Evolutionary conservation across 441 rosid genomes (phyloP), one percentile per base, ranked within the genome.

Genomic region (Hypseocharis bilobata): DNA sequence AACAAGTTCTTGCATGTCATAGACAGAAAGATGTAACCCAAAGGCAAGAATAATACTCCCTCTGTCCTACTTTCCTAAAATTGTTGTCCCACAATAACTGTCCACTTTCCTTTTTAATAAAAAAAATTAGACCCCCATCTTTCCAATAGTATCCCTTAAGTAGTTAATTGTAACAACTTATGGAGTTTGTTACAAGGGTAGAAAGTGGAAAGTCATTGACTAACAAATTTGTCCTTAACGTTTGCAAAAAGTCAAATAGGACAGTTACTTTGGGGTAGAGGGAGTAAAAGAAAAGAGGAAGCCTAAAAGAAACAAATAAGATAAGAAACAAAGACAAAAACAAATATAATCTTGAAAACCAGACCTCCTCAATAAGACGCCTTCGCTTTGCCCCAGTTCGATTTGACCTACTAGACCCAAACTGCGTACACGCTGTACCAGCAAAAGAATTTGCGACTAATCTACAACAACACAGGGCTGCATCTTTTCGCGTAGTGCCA

Each of bases 391-490:
- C 89, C 57, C 96, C 96, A 30, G 88, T 79, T 74, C 90, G 86
- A 77, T 80, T 85, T 65, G 98, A 83, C 80, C 98, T 83, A 71
- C 81, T 78, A 60, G 95, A 72, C 72, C 93, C 84, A 76, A 87
- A 87, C 67, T 83, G 96, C 51, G 83, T 26, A n/a, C 80, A 70
- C 59, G 77, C 25, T 3, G 70, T 49, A 61, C 88, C 87, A 71
- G 90, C 83, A 76, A 95, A 84, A 28, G 97, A 89, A 83, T 86
- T 88, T 72, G 94, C 96, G 67, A 92, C 87, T 75, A 95, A 80
- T 70, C 82, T 85, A 82, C 99, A 95, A 77, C 99, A 95, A 75
- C 98, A 95, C 68, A 95, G 78, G 62, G 99, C 97, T 10, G 98
- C 97, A 86, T 95, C 97, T 82, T 92, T 92, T 64, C 98, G 76